Evolutionary conservation across 2,329 filamentous ascomycete genomes (phyloP).

Genomic region (Fusarium agapanthi): DNA sequence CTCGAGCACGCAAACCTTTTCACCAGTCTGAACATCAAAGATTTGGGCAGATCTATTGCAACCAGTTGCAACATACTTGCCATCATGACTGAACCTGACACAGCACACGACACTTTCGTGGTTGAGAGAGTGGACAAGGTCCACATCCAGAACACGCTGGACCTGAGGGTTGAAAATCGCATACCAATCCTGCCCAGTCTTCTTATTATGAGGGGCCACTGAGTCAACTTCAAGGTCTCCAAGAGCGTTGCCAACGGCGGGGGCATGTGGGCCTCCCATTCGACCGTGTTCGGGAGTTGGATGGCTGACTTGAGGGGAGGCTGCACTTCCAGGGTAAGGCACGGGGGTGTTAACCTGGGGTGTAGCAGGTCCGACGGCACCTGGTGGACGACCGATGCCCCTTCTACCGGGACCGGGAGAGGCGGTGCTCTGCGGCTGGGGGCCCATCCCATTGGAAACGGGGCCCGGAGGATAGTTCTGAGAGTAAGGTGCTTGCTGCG

Average conservation of each 20-base stretch:
- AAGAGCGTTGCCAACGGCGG: constrained; percentile 69
- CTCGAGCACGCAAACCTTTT: constrained; percentile 88
- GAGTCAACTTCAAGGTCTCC: constrained; percentile 89
- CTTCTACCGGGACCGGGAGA: constrained; percentile 86
- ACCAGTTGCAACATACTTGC: constrained; percentile 94
- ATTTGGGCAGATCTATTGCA: constrained; percentile 99
- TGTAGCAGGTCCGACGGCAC: constrained; percentile 76
- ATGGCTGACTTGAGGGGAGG: constrained; percentile 87
- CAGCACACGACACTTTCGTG: constrained; percentile 99
- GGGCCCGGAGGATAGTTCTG: constrained; percentile 71
- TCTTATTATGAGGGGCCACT: constrained; percentile 86
- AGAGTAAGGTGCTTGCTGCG: constrained; percentile 77
- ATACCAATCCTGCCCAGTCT: constrained; percentile 91
- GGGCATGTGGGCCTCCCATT: constrained; percentile 59
- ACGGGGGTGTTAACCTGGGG: constrained; percentile 91
- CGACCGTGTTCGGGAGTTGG: constrained; percentile 76
- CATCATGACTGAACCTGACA: constrained; percentile 94
- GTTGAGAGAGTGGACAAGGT: constrained; percentile 89
- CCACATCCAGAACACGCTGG: constrained; percentile 88
- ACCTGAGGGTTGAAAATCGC: constrained; percentile 95
- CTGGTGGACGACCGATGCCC: constrained; percentile 71
- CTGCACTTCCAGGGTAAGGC: constrained; percentile 82
- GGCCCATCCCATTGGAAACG: constrained; percentile 75
- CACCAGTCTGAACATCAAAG: constrained; percentile 88
- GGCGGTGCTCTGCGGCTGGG: constrained; percentile 84